Evolutionary conservation across 352 stramenopile genomes (phyloP), one percentile per base, ranked within the genome.

Genomic region (Phytopythium delawarense): DNA sequence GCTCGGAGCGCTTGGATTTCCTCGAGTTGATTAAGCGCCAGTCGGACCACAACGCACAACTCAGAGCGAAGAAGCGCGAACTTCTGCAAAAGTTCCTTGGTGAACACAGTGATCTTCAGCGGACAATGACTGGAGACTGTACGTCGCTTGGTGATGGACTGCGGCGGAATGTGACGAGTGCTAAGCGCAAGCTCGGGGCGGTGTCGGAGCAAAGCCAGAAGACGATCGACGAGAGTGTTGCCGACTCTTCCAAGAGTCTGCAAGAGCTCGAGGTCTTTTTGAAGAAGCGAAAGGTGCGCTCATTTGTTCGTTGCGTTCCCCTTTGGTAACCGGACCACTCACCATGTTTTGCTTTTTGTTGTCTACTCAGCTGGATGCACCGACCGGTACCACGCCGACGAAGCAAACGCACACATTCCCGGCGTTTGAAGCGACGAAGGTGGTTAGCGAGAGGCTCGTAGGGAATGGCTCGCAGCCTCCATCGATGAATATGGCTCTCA

Each of bases 261-360:
- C 32, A 83, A 28, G 67, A 72, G 15, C 68, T 83, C 30, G 69
- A 74, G 54, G 53, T 65, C 15, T 87, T 71, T 62, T 66, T 84
- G 59, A 83, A 83, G 66, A 83, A 84, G 50, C 57, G 74, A 67
- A 75, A 74, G 73, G 78, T 87, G 28, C 48, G 48, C 12, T 23
- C 48, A 67, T 51, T 32, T 21, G 35, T n/a, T 18, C 23, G 18
- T 42, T 57, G 5, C 40, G n/a, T 8, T 18, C 48, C 37, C n/a
- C 16, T 1, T 8, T 7, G 21, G 8, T 1, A 48, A 20, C 13
- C 34, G 2, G 7, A 54, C 0, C 48, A 11, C 20, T 25, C 7
- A 40, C 34, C 25, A 8, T 57, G 28, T 21, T 42, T 40, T 15
- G 7, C 35, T 12, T 59, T 18, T 16, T 57, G 12, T 55, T 60